phyloP scores from a whole-genome alignment of 345 rosid genomes.

The Syzygium oleosum region DNA sequence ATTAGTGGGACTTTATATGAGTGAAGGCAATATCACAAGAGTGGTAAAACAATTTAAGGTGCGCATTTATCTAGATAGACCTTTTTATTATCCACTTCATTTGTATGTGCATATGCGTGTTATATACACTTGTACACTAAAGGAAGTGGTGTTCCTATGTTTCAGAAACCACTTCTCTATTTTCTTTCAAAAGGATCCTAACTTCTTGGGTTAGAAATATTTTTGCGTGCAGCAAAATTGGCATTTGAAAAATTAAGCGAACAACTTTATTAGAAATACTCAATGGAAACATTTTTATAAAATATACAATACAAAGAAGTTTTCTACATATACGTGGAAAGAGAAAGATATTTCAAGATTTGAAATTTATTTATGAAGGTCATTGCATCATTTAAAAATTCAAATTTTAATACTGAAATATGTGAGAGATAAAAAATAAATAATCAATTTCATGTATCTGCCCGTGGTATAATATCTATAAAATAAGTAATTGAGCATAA shows the following conservation, averaged over 20 bases:
- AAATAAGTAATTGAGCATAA: too few relatives aligned
- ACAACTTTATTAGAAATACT: too few relatives aligned
- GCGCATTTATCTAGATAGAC: background rate
- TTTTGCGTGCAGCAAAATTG: too few relatives aligned
- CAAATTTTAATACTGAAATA: too few relatives aligned
- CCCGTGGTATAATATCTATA: too few relatives aligned
- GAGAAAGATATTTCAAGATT: background rate
- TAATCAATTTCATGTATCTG: too few relatives aligned
- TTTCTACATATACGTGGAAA: background rate
- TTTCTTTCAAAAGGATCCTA: background rate
- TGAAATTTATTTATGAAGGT: background rate
- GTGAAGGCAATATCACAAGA: background rate
- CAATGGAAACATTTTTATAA: background rate
- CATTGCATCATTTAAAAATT: background rate
- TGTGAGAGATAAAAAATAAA: too few relatives aligned
- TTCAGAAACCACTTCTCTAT: background rate
- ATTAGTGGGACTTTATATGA: background rate
- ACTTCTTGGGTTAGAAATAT: background rate
- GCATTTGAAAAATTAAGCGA: background rate
- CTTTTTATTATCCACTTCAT: background rate
- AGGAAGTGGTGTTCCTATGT: background rate
- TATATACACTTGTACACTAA: background rate
- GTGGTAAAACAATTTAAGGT: background rate
- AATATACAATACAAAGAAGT: too few relatives aligned
- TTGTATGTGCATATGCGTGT: background rate